A percentile compares a stretch with the other conserved stretches of the same genome.
These are phyloP conservation scores for Ustilago bromivora DNA, from an alignment of 1,284 basidiomycete genomes.

Conservation along the genomic window DNA sequence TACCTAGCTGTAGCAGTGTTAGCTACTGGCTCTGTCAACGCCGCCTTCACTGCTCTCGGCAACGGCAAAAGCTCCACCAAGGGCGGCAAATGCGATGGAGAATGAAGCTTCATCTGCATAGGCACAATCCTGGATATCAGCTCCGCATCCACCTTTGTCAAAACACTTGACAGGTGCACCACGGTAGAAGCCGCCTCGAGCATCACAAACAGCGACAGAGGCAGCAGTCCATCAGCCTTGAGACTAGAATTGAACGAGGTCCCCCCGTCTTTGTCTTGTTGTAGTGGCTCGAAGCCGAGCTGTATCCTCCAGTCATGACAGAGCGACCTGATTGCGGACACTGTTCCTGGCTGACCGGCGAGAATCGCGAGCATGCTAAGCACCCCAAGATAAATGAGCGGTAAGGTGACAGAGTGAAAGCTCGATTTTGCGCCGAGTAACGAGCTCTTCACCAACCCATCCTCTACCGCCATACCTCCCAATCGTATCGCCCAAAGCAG, in stretches of 20 bases:
- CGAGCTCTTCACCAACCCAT: constrained; percentile 40
- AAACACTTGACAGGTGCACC: constrained; percentile 35
- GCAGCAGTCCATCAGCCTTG: constrained; percentile 25
- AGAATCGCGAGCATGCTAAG: constrained; percentile 27
- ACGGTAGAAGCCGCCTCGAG: constrained; percentile 30
- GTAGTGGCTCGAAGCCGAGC: constrained; percentile 22
- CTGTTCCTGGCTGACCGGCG: constrained; percentile 21
- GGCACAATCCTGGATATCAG: constrained; percentile 32
- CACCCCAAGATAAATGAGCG: constrained; percentile 34
- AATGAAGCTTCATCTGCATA: constrained; percentile 31
- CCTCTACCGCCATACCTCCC: constrained; percentile 45
- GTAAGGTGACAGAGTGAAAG: constrained; percentile 37
- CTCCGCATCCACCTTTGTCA: constrained; percentile 39
- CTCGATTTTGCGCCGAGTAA: constrained; percentile 36
- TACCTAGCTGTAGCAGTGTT: constrained; percentile 17
- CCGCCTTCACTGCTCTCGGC: constrained; percentile 27
- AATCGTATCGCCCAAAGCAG: constrained; percentile 48
- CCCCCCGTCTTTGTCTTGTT: background rate
- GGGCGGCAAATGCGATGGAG: constrained; percentile 50
- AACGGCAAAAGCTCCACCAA: constrained; percentile 40
- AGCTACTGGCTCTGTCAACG: constrained; percentile 20
- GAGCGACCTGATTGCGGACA: constrained; percentile 6
- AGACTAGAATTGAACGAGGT: constrained; percentile 2
- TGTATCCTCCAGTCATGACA: constrained; percentile 26
- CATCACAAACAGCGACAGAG: constrained; percentile 31